These are phyloP conservation scores for Wickerhamiella cacticola DNA, from an alignment of 805 yeast species.

Conservation along the genomic window DNA sequence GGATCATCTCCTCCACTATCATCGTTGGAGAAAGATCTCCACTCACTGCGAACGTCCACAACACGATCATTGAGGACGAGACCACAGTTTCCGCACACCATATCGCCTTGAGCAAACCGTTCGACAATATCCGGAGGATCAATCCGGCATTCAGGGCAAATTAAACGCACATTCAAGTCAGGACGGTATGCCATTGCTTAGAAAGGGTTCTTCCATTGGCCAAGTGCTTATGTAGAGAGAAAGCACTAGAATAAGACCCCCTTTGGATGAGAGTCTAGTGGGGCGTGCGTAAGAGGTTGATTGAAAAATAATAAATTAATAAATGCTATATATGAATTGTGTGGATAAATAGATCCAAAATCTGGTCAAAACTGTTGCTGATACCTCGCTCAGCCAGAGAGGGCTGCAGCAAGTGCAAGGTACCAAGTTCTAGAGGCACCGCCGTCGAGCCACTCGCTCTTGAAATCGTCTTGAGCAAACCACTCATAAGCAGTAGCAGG, in stretches of 20 bases:
- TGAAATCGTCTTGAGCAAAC: conserved; percentile 46
- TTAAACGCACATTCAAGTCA: conserved; percentile 69
- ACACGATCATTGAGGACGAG: conserved; percentile 81
- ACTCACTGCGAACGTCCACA: conserved; percentile 91
- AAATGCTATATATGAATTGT: background rate
- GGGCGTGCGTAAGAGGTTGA: background rate
- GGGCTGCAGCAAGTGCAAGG: conserved; percentile 50
- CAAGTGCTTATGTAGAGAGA: background rate
- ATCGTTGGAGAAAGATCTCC: conserved; percentile 97
- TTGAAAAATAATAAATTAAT: background rate
- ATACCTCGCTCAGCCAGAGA: conserved; percentile 8
- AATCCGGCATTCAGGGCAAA: conserved; percentile 93
- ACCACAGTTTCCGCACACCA: conserved; percentile 97
- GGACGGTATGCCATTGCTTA: conserved; percentile 17
- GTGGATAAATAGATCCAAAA: background rate
- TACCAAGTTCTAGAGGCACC: conserved; percentile 89
- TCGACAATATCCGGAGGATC: conserved; percentile 93
- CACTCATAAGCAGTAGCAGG: conserved; percentile 51
- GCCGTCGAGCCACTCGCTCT: conserved; percentile 49
- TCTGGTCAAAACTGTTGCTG: background rate
- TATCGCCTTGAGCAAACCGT: conserved; percentile 93
- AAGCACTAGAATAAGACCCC: background rate
- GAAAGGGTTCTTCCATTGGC: background rate
- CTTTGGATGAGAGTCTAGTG: background rate
- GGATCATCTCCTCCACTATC: conserved; percentile 98